These are phyloP conservation scores for Tylopilus balloui DNA, from an alignment of 768 basidiomycete species.

Conservation along the genomic window DNA sequence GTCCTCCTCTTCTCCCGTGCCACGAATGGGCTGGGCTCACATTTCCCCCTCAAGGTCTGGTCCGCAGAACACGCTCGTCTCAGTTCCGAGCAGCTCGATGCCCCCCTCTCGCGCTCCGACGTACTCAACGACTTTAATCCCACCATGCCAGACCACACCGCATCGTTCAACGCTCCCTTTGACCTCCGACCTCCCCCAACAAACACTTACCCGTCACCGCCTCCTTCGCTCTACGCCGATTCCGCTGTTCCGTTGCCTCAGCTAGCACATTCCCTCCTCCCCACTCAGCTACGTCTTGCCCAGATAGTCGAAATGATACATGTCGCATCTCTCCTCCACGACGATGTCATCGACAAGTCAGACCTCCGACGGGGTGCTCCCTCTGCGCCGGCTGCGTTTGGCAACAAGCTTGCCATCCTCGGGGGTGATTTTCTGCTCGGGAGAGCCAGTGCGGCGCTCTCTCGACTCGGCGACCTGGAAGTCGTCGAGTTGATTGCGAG, in stretches of 20 bases:
- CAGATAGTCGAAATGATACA: constrained; percentile 99
- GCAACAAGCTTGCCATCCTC: constrained; percentile 91
- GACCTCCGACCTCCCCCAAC: constrained; percentile 38
- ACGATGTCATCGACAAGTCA: constrained; percentile 79
- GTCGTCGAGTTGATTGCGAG: constrained; percentile 91
- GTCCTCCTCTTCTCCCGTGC: constrained; percentile 89
- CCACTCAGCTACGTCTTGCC: constrained; percentile 87
- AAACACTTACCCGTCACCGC: constrained; percentile 25
- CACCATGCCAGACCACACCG: constrained; percentile 71
- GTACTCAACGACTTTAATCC: constrained; percentile 92
- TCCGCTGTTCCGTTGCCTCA: constrained; percentile 30
- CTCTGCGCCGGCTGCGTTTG: constrained; percentile 72
- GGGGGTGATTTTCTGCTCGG: constrained; percentile 96
- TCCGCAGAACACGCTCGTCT: constrained; percentile 57
- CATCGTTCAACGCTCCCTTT: constrained; percentile 61
- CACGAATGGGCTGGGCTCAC: constrained; percentile 80
- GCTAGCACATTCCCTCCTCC: constrained; percentile 44
- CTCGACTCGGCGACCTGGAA: constrained; percentile 79
- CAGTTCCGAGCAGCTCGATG: constrained; percentile 61
- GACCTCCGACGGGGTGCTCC: constrained; percentile 65
- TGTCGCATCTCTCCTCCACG: constrained; percentile 89
- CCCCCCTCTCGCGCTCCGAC: constrained; percentile 71
- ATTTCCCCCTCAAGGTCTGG: constrained; percentile 59
- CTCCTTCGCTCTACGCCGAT: constrained; percentile 17
- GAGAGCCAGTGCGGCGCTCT: constrained; percentile 81